Conservation (phyloP, 164 flowering plant genomes). For the Pachysandra terminalis region DNA sequence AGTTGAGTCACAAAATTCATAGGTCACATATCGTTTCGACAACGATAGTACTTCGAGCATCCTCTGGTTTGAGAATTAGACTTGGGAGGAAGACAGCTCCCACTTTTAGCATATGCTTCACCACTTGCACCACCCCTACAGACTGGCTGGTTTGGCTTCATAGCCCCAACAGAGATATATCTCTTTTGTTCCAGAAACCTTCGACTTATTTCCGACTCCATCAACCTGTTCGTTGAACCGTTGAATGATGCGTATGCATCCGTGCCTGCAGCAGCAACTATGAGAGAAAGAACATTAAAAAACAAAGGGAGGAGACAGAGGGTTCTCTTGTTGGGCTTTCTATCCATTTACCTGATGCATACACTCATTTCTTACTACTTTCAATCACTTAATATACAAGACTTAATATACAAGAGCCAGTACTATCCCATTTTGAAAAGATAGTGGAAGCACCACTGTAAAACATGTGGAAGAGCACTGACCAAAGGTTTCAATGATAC, state of each 20-base stretch:
- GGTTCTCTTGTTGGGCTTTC: no score
- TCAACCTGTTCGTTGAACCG: conserved; percentile 25
- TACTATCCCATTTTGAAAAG: no score
- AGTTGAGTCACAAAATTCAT: no score
- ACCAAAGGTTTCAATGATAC: no score
- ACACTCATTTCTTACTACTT: no score
- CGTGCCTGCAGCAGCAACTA: background rate
- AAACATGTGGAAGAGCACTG: no score
- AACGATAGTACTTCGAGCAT: conserved; percentile 40
- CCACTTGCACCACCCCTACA: conserved; percentile 29
- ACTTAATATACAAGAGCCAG: no score
- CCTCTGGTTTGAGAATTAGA: conserved; percentile 40
- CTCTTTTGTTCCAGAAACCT: conserved; percentile 32
- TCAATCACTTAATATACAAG: no score
- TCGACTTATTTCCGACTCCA: conserved; percentile 38
- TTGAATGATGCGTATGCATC: conserved; percentile 15
- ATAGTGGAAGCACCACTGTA: no score
- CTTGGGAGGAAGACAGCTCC: conserved; percentile 32
- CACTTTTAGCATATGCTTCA: conserved; percentile 26
- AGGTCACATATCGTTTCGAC: no score
- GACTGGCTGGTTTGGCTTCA: conserved; percentile 37
- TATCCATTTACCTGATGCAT: no score
- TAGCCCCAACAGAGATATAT: conserved; percentile 31
- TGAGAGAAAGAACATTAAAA: background rate
- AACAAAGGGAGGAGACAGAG: no score